Evolutionary conservation across 140 eudicot genomes (phyloP).

Genomic region (Oenanthe javanica): DNA sequence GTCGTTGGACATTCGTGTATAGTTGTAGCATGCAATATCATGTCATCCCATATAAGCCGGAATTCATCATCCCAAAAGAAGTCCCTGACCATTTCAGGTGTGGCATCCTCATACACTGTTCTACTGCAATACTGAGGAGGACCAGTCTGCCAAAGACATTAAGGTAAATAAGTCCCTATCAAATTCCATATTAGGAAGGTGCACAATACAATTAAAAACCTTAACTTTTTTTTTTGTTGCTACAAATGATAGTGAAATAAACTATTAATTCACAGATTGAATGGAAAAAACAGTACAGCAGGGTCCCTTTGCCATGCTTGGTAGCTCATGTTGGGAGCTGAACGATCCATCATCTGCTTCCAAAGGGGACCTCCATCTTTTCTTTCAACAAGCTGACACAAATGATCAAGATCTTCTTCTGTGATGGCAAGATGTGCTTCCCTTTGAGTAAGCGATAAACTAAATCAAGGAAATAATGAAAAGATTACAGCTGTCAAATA

Average conservation of each 20-base stretch:
- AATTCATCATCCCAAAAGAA: slow-evolving; percentile 86
- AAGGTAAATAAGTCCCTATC: not conserved
- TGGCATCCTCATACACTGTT: slow-evolving; percentile 78
- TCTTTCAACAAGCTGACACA: slow-evolving; percentile 66
- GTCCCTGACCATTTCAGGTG: slow-evolving; percentile 73
- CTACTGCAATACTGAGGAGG: slow-evolving; percentile 92
- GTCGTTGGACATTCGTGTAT: slow-evolving; percentile 59
- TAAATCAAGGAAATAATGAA: slow-evolving; percentile 12
- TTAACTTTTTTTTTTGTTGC: too few relatives aligned
- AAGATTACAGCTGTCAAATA: not conserved
- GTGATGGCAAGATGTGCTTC: slow-evolving; percentile 34
- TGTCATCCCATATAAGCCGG: slow-evolving; percentile 78
- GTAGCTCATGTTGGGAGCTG: slow-evolving; percentile 56
- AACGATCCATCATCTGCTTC: slow-evolving; percentile 81
- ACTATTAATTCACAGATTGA: not conserved
- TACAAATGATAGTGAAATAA: not conserved
- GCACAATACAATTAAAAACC: not conserved
- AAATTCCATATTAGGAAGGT: not conserved
- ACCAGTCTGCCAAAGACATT: slow-evolving; percentile 40
- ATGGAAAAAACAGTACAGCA: slow-evolving; percentile 29
- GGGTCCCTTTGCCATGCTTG: slow-evolving; percentile 92
- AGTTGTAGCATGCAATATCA: slow-evolving; percentile 53
- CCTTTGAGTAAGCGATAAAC: slow-evolving; percentile 34
- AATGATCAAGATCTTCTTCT: slow-evolving; percentile 47
- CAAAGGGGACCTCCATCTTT: slow-evolving; percentile 91